Conservation (phyloP, 257 asterid species). For the Ligustrum vulgare region DNA sequence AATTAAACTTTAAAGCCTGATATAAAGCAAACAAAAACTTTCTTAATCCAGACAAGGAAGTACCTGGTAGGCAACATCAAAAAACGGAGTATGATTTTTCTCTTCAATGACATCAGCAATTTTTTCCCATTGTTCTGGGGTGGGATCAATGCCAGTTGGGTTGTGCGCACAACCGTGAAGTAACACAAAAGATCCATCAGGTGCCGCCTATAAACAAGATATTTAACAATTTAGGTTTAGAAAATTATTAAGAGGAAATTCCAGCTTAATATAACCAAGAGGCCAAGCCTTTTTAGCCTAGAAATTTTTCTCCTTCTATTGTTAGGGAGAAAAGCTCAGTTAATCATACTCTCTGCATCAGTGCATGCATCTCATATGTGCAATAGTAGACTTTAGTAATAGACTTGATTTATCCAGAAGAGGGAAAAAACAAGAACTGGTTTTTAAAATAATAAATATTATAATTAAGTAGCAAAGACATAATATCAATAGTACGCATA, state of each 20-base stretch:
- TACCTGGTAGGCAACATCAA: constrained; percentile 99
- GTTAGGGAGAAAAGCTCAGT: constrained; percentile 4
- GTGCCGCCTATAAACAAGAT: constrained; percentile 65
- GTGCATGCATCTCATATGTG: constrained; percentile 4
- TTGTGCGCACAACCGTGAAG: constrained; percentile 99
- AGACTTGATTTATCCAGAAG: constrained; percentile 1
- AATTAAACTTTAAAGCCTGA: constrained; percentile 4
- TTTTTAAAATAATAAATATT: constrained; percentile 3
- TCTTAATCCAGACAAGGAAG: constrained; percentile 7
- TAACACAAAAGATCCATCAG: constrained; percentile 88
- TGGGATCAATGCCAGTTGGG: constrained; percentile 98
- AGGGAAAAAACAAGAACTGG: constrained; percentile 2
- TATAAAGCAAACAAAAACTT: constrained; percentile 6
- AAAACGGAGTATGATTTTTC: constrained; percentile 88
- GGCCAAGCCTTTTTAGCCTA: not conserved
- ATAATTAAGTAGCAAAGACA: not conserved
- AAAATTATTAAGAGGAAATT: not conserved
- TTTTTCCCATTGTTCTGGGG: constrained; percentile 83
- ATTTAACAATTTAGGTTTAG: constrained; percentile 11
- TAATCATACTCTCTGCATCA: constrained; percentile 9
- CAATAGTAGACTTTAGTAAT: not conserved
- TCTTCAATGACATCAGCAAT: constrained; percentile 91
- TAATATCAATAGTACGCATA: not conserved
- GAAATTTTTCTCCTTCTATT: not conserved
- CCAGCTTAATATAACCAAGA: constrained; percentile 5